Conservation (phyloP, 495 filamentous ascomycete species). For the Aspergillus egyptiacus region DNA sequence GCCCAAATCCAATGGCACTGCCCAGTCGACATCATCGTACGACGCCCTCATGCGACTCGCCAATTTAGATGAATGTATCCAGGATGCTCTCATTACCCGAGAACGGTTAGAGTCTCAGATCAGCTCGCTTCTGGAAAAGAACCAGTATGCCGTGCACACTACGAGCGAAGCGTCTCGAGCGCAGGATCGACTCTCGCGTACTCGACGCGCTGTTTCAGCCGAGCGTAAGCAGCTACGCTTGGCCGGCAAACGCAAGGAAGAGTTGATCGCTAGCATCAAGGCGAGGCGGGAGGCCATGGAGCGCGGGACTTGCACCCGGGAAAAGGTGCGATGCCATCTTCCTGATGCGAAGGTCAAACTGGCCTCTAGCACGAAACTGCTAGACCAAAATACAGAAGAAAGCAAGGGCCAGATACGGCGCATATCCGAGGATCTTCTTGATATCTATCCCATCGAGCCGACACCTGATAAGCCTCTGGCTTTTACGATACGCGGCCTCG, state of each 20-base stretch:
- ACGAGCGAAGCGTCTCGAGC: conserved; percentile 54
- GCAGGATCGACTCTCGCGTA: conserved; percentile 54
- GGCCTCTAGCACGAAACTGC: conserved; percentile 44
- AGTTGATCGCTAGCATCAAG: conserved; percentile 60
- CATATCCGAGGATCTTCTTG: conserved; percentile 73
- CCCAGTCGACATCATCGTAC: conserved; percentile 69
- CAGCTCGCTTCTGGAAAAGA: conserved; percentile 58
- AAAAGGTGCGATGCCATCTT: conserved; percentile 40
- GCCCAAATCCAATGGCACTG: conserved; percentile 27
- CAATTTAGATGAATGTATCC: conserved; percentile 85
- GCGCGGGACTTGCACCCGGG: conserved; percentile 53
- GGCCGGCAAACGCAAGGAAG: conserved; percentile 51
- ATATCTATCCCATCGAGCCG: conserved; percentile 75
- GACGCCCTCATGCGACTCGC: conserved; percentile 84
- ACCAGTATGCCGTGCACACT: conserved; percentile 35
- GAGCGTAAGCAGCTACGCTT: conserved; percentile 61
- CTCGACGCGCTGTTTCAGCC: conserved; percentile 52
- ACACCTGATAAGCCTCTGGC: conserved; percentile 54
- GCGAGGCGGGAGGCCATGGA: conserved; percentile 61
- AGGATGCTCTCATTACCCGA: conserved; percentile 78
- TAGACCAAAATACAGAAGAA: conserved; percentile 52
- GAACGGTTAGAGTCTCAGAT: conserved; percentile 73
- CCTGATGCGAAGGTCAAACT: conserved; percentile 56
- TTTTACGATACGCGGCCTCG: conserved; percentile 69
- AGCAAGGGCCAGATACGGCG: conserved; percentile 76